Evolutionary conservation across 1,284 basidiomycete species (phyloP).

Genomic region (Fomitopsis betulina): DNA sequence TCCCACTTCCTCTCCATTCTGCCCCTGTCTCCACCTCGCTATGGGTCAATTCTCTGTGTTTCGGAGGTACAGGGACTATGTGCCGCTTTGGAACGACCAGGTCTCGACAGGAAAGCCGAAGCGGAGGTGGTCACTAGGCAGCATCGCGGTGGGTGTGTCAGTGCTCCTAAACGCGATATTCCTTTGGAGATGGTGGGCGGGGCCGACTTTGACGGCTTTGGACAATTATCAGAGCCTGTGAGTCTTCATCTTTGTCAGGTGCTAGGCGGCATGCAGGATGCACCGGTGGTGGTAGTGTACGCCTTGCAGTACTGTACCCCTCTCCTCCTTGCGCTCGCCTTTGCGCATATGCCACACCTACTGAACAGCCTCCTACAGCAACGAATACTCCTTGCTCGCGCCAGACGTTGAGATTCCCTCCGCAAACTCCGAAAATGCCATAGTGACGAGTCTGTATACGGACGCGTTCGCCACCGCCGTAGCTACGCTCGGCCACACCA

Average conservation of each 20-base stretch:
- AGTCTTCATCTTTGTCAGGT: not conserved
- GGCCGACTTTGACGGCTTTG: not conserved
- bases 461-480: conserved; percentile 34
- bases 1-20: not conserved
- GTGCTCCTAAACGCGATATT: not conserved
- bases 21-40: not conserved
- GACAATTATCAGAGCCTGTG: conserved; percentile 7
- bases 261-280: not conserved
- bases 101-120: not conserved
- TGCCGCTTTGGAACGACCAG: conserved; percentile 2
- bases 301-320: no score
- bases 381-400: conserved; percentile 1
- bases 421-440: conserved; percentile 23
- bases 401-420: not conserved
- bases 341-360: not conserved
- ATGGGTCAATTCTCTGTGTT: not conserved
- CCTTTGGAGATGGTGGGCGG: not conserved
- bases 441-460: conserved; percentile 37
- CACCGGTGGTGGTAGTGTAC: not conserved
- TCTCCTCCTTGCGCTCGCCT: no score
- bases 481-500: conserved; percentile 36
- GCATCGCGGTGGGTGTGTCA: not conserved
- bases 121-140: not conserved
- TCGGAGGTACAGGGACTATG: conserved; percentile 1
- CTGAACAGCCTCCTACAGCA: not conserved